A percentile compares a stretch with the other conserved stretches of the same genome.
phyloP scores from a whole-genome alignment of 192 early-diverging fungal species.

The Jimgerdemannia lactiflua region DNA sequence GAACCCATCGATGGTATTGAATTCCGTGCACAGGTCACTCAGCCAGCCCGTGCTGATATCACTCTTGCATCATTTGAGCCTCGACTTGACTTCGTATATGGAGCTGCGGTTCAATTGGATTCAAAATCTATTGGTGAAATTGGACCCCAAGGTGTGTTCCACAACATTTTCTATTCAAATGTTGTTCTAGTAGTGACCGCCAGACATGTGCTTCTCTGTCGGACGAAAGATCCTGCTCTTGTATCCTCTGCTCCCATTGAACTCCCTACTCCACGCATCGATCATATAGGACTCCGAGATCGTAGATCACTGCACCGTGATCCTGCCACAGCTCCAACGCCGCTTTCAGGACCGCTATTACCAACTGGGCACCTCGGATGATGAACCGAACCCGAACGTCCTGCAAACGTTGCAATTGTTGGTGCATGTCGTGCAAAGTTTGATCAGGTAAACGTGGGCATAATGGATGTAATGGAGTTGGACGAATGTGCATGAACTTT shows the following conservation, averaged over 20 bases:
- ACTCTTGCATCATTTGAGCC: constrained; percentile 36
- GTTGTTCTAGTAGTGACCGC: background rate
- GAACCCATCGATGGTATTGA: constrained; percentile 31
- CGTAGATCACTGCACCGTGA: background rate
- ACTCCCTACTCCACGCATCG: too few relatives aligned
- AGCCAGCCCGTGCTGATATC: constrained; percentile 44
- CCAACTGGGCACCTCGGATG: background rate
- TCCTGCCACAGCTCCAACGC: background rate
- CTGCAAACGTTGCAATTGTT: background rate
- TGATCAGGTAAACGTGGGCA: background rate
- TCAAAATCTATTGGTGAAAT: constrained; percentile 14
- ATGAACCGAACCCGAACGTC: background rate
- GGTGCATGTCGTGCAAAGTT: background rate
- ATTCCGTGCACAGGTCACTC: constrained; percentile 10
- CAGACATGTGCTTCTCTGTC: background rate
- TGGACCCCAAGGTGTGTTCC: constrained; percentile 29
- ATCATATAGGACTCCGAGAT: background rate
- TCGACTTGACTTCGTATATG: constrained; percentile 12
- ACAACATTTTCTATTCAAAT: background rate
- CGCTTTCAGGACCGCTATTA: background rate
- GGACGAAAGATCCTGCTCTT: too few relatives aligned
- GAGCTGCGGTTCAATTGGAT: constrained; percentile 16
- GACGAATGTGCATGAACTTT: too few relatives aligned
- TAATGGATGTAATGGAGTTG: too few relatives aligned
- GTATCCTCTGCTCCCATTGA: too few relatives aligned